Evolutionary conservation across 2,329 filamentous ascomycete genomes (phyloP).

Genomic region (Fusarium nodosum): DNA sequence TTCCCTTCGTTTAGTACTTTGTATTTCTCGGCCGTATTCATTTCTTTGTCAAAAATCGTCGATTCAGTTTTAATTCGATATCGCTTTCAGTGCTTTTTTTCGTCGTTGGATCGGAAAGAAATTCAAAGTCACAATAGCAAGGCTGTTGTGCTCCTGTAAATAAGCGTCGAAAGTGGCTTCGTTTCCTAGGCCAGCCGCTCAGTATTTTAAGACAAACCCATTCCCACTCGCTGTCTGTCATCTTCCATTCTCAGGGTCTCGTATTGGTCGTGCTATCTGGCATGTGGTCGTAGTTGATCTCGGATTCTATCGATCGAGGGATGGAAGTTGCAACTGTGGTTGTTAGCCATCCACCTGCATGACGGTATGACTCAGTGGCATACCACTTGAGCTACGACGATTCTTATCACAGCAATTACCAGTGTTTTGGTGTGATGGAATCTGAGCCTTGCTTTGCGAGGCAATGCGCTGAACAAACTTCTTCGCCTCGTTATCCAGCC

Average conservation of each 20-base stretch:
- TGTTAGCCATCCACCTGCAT: not conserved
- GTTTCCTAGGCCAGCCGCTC: not conserved
- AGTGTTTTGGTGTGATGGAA: not conserved
- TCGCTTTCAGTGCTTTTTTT: not conserved
- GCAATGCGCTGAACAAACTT: conserved; percentile 59
- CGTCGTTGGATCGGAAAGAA: conserved; percentile 6
- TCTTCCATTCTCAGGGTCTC: not conserved
- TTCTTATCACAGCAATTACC: not conserved
- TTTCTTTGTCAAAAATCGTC: not conserved
- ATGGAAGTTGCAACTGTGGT: conserved; percentile 11
- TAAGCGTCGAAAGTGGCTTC: not conserved
- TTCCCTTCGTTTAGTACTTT: not conserved
- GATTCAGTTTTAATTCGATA: not conserved
- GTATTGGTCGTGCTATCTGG: conserved; percentile 53
- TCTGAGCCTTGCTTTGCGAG: not conserved
- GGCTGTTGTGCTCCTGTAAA: conserved; percentile 5
- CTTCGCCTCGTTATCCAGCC: conserved; percentile 66
- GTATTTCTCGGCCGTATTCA: not conserved
- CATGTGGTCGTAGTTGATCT: conserved; percentile 57
- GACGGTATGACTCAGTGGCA: not conserved
- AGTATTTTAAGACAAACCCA: not conserved
- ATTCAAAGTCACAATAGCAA: conserved; percentile 26
- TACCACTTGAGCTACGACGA: conserved; percentile 32
- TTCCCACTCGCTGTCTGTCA: not conserved
- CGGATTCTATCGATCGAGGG: conserved; percentile 23